A percentile compares a stretch with the other conserved stretches of the same genome.
Conservation (phyloP, 495 filamentous ascomycete genomes). For the Neurospora tetraspora region DNA sequence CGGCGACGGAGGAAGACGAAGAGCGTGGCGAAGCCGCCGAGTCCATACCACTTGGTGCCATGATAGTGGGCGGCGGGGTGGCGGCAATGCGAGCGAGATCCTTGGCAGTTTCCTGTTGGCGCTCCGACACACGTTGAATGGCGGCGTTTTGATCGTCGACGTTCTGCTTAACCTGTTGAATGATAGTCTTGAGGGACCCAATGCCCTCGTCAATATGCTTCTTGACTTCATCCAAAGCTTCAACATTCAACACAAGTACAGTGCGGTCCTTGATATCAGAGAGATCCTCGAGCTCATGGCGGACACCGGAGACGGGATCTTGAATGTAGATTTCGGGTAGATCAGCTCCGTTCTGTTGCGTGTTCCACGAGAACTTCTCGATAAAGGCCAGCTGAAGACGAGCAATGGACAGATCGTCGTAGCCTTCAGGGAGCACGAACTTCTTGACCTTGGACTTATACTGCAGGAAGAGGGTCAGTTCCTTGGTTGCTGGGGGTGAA, state of each 20-base stretch:
- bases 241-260: slow-evolving; percentile 87
- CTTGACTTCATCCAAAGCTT: slow-evolving; percentile 94
- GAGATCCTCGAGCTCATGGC: slow-evolving; percentile 91
- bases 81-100: slow-evolving; percentile 78
- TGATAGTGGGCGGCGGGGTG: slow-evolving; percentile 42
- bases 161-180: slow-evolving; percentile 70
- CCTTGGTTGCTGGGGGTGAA: slow-evolving; percentile 70
- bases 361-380: slow-evolving; percentile 98
- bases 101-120: slow-evolving; percentile 83
- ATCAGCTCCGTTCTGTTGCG: slow-evolving; percentile 84
- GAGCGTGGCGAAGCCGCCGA: slow-evolving; percentile 25
- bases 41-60: slow-evolving; percentile 12
- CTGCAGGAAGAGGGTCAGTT: slow-evolving; percentile 91
- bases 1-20: slow-evolving; percentile 6
- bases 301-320: slow-evolving; percentile 85
- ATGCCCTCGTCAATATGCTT: slow-evolving; percentile 90
- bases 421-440: slow-evolving; percentile 77
- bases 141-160: slow-evolving; percentile 69
- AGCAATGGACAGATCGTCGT: slow-evolving; percentile 71
- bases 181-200: slow-evolving; percentile 63
- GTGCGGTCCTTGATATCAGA: slow-evolving; percentile 92
- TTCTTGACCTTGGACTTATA: slow-evolving; percentile 97
- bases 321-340: slow-evolving; percentile 97
- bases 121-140: slow-evolving; percentile 81
- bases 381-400: slow-evolving; percentile 95